Conservation (phyloP, 495 filamentous ascomycete species). For the Aspergillus egyptiacus region DNA sequence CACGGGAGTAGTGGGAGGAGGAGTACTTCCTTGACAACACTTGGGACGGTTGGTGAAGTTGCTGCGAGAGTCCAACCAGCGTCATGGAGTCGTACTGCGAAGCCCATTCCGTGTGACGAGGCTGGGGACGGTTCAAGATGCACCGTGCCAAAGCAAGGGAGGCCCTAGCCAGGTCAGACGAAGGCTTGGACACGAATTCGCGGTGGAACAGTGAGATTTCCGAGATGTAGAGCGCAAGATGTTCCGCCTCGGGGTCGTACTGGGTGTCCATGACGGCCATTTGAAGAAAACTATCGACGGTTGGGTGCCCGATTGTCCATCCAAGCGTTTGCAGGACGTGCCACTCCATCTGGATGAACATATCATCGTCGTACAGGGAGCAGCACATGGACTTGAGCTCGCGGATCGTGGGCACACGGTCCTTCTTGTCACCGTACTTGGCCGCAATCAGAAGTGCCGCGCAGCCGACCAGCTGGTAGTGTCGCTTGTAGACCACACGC, state of each 20-base stretch:
- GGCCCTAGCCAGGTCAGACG: constrained; percentile 83
- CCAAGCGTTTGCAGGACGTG: constrained; percentile 96
- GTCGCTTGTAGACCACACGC: constrained; percentile 97
- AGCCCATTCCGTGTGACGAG: constrained; percentile 71
- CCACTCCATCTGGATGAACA: constrained; percentile 99
- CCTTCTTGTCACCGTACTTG: constrained; percentile 98
- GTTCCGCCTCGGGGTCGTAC: constrained; percentile 79
- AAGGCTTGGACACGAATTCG: constrained; percentile 86
- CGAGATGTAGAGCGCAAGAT: constrained; percentile 88
- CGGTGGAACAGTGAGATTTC: constrained; percentile 94
- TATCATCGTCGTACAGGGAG: constrained; percentile 94
- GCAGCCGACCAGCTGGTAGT: constrained; percentile 97
- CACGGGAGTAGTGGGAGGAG: constrained; percentile 69
- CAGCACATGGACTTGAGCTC: constrained; percentile 99
- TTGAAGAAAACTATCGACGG: constrained; percentile 87
- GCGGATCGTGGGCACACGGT: constrained; percentile 88
- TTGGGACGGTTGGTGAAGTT: constrained; percentile 78
- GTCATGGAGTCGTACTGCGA: constrained; percentile 72
- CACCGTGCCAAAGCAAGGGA: constrained; percentile 80
- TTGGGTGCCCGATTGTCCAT: constrained; percentile 94
- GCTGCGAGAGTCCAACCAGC: constrained; percentile 74
- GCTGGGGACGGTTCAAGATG: constrained; percentile 74
- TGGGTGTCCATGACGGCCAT: constrained; percentile 58
- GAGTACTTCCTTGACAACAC: constrained; percentile 87
- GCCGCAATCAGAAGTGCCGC: constrained; percentile 92